Conservation (phyloP, 768 basidiomycete species). For the Postia placenta region DNA sequence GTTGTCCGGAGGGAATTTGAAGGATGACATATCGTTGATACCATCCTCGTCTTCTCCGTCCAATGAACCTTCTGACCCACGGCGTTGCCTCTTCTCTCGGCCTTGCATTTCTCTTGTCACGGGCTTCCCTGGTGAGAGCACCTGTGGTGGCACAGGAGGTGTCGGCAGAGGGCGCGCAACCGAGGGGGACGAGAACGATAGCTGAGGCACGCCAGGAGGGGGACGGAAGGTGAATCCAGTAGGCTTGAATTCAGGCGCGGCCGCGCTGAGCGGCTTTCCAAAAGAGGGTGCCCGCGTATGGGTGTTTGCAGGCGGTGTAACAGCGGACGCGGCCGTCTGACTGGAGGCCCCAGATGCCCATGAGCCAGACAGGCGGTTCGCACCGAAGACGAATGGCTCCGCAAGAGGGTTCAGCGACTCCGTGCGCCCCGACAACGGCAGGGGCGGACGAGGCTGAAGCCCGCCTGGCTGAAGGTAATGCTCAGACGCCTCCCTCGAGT, state of each 20-base stretch:
- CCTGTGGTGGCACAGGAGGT: conserved; percentile 19
- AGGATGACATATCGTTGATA: conserved; percentile 50
- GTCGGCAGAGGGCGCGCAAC: conserved; percentile 34
- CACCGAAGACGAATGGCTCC: conserved; percentile 79
- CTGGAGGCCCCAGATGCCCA: conserved; percentile 26
- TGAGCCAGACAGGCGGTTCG: conserved; percentile 28
- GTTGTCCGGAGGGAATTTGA: conserved; percentile 67
- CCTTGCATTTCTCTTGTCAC: conserved; percentile 50
- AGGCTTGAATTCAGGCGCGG: conserved; percentile 80
- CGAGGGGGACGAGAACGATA: conserved; percentile 32
- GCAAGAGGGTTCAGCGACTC: conserved; percentile 68
- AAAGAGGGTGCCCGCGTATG: conserved; percentile 41
- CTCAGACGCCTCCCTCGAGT: conserved; percentile 47
- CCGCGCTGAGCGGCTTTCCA: conserved; percentile 69
- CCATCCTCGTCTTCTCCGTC: conserved; percentile 44
- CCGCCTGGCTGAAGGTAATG: conserved; percentile 31
- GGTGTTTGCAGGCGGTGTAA: not conserved
- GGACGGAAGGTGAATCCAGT: conserved; percentile 71
- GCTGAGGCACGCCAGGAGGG: conserved; percentile 57
- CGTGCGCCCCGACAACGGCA: conserved; percentile 12
- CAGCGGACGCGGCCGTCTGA: conserved; percentile 11
- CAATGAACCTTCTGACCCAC: conserved; percentile 35
- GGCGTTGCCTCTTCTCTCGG: conserved; percentile 72
- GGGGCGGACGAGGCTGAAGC: conserved; percentile 15
- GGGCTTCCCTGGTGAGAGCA: conserved; percentile 9